Evolutionary conservation across 176 grass and related monocot species (phyloP), one percentile per base, ranked within the genome.

Genomic region (Rhipidocladum racemiflorum): DNA sequence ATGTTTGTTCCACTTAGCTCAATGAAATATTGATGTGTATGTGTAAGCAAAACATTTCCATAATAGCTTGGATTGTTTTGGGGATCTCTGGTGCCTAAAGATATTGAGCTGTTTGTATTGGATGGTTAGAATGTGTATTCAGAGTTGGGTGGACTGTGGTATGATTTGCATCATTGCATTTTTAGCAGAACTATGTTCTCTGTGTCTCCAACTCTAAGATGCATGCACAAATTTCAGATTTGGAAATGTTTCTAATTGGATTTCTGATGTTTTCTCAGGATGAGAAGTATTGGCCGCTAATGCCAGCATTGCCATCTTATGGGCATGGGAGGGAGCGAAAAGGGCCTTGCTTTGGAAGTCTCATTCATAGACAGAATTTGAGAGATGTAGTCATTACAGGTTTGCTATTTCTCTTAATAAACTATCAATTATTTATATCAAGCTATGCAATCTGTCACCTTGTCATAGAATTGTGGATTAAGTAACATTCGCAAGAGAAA

Each of bases 321-420:
- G 96, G 96, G 9, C 87, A 93, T 86, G 96, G 96, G 57, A 94
- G 92, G 55, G 96, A 98, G 80, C 85, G 80, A 10, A 98, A 93
- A 87, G 96, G 90, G 6, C 90, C 92, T 51, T 91, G 92, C 39
- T 95, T 88, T 72, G 89, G 96, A 50, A 98, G 96, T 84, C 89
- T 98, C 21, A 90, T 98, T 88, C 96, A 95, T 91, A 92, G 96
- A 73, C 92, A 98, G 45, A 91, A 98, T 87, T 80, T 98, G 80
- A 87, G 81, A 84, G 92, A 98, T 81, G 76, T 98, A 5, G 86
- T 98, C 63, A 98, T 98, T 77, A 95, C 92, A 80, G 92, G 92
- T 93, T 74, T 57, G 73, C 21, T 72, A 35, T 53, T 57, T 56
- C 3, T 79, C 67, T 81, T 16, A 67, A 42, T 92, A 68, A 42